These are phyloP conservation scores for Amniculicola lignicola DNA, from an alignment of 495 filamentous ascomycete genomes.

Conservation along the genomic window DNA sequence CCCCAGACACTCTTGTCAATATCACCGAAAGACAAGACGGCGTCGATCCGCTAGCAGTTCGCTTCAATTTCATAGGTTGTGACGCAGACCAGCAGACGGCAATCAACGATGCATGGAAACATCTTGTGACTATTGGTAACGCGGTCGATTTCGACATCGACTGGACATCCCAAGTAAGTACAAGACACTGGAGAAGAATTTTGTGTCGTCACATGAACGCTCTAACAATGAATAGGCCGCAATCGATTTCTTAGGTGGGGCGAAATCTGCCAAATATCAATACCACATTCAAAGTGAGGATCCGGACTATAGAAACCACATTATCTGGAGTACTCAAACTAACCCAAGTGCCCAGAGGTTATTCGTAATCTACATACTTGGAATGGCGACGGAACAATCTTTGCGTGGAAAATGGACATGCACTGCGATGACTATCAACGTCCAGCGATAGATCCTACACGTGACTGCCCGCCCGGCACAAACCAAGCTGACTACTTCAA, in stretches of 20 bases:
- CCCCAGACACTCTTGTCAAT: neutral
- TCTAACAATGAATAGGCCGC: conserved; percentile 1
- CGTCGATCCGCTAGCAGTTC: conserved; percentile 1
- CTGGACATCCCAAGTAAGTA: conserved; percentile 5
- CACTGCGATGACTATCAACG: conserved; percentile 15
- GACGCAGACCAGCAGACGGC: neutral
- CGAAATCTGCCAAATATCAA: conserved; percentile 3
- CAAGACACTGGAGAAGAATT: neutral
- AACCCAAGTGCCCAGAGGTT: neutral
- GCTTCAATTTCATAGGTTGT: conserved; percentile 3
- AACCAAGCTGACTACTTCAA: neutral
- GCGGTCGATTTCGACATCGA: conserved; percentile 5
- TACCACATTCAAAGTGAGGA: conserved; percentile 5
- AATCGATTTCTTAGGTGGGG: conserved; percentile 3
- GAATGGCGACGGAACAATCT: conserved; percentile 8
- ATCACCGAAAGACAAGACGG: neutral
- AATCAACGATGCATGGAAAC: conserved; percentile 5
- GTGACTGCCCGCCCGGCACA: neutral
- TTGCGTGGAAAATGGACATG: conserved; percentile 6
- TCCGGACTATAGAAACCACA: neutral
- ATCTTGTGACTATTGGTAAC: conserved; percentile 8
- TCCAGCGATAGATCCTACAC: neutral
- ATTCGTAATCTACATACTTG: conserved; percentile 10
- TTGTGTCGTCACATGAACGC: neutral
- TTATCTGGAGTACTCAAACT: neutral